phyloP scores from a whole-genome alignment of 169 alveolate genomes.

The Plasmodium chabaudi region DNA sequence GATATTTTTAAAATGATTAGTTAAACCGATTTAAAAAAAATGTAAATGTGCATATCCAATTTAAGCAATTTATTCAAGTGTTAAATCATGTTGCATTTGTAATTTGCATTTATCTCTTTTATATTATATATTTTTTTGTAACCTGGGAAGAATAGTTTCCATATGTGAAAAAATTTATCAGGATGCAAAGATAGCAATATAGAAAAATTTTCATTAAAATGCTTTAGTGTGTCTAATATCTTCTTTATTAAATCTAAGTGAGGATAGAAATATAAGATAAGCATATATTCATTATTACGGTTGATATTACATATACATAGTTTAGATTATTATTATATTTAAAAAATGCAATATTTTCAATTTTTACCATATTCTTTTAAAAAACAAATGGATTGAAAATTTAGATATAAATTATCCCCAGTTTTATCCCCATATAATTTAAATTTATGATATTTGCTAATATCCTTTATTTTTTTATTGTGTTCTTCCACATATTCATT shows the following conservation, averaged over 20 bases:
- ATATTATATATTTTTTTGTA: constrained; percentile 9
- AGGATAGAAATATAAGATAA: not conserved
- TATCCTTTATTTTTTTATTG: constrained; percentile 9
- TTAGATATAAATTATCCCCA: constrained; percentile 50
- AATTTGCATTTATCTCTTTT: not conserved
- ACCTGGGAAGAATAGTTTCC: constrained; percentile 74
- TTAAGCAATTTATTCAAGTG: not conserved
- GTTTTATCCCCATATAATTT: constrained; percentile 11
- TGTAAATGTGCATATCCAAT: not conserved
- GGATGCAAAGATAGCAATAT: constrained; percentile 30
- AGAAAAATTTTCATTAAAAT: constrained; percentile 44
- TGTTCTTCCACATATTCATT: not conserved
- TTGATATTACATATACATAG: not conserved
- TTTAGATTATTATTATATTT: not conserved
- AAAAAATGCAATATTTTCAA: not conserved
- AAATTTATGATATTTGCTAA: not conserved
- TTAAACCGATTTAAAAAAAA: too few relatives aligned
- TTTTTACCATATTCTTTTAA: constrained; percentile 39
- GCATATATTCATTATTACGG: not conserved
- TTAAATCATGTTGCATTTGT: not conserved
- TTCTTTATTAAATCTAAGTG: constrained; percentile 43
- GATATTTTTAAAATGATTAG: too few relatives aligned
- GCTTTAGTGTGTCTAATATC: constrained; percentile 23
- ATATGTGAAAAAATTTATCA: constrained; percentile 57
- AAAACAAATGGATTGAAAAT: constrained; percentile 39